phyloP scores from a whole-genome alignment of 345 rosid species.

The Pistacia atlantica region DNA sequence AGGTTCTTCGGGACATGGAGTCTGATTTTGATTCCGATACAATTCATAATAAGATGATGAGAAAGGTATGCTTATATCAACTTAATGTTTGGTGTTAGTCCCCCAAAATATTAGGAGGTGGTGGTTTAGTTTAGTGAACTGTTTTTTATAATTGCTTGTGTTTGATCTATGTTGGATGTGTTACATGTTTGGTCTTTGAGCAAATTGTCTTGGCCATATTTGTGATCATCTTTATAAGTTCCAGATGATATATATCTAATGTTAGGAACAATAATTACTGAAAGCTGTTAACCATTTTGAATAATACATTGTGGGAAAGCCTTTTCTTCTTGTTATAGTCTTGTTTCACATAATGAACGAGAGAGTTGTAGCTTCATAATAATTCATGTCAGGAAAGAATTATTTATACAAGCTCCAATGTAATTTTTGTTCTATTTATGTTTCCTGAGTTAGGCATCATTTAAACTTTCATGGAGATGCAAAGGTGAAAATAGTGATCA shows the following conservation, averaged over 20 bases:
- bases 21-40: constrained; percentile 34
- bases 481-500: constrained; percentile 83
- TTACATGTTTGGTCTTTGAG: neutral
- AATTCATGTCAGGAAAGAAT: neutral
- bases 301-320: neutral
- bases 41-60: constrained; percentile 52
- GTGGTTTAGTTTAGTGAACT: neutral
- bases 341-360: neutral
- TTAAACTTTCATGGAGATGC: constrained; percentile 96
- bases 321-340: neutral
- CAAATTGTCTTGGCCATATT: constrained; percentile 2
- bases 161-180: constrained; percentile 1
- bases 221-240: neutral
- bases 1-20: constrained; percentile 70
- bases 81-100: neutral
- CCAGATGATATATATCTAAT: neutral
- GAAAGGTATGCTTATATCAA: constrained; percentile 57
- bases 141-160: constrained; percentile 9
- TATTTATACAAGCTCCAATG: constrained; percentile 7
- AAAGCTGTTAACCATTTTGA: neutral
- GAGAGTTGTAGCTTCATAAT: neutral
- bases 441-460: constrained; percentile 76
- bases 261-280: neutral
- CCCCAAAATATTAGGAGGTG: neutral
- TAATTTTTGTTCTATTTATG: constrained; percentile 18